Base-by-base conservation (phyloP, 192 early-diverging fungal species). In the Entomortierella parvispora region DNA sequence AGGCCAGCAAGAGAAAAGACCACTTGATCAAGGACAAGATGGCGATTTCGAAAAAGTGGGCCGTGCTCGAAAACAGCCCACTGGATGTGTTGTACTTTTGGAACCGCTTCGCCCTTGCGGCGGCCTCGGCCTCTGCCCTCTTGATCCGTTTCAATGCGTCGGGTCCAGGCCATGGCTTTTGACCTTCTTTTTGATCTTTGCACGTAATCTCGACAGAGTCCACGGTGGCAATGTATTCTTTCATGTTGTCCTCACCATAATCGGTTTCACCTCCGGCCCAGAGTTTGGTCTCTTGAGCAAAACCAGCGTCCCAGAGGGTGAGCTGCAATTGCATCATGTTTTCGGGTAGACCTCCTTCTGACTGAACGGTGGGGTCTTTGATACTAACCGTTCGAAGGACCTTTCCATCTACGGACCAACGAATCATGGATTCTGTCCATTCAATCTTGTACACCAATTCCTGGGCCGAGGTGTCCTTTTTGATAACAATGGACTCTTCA, bases 251-350 rank as follows among this genome's bases (percentile, higher is more conserved):
- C 0, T 62, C 15, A 2, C 66, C 65, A 43, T 69, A 81, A 14
- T 59, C 40, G 9, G 64, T 70, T 51, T 63, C 63, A 0, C 80
- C 80, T n/a, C 80, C 80, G 22, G 65, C 57, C 80, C 80, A 81
- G 12, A 33, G 58, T 42, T 50, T 64, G 10, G 68, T 76, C 18
- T 62, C 58, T 3, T 44, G 6, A 3, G 46, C 26, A 52, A 65
- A 55, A 2, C 80, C 80, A 22, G 67, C 78, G 56, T 85, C 83
- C 83, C 83, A 85, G 25, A 85, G 61, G 8, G 81, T 80, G 46
- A 85, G 23, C 51, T 85, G 72, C 43, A 82, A 29, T 29, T 68
- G 71, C 51, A 56, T 69, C 1, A 58, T 26, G 25, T 69, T 58
- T 15, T 49, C 25, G 5, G 64, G 53, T 0, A 76, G 17, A 2